Base-by-base conservation (phyloP, 768 basidiomycete species). In the Hypsizygus marmoreus region DNA sequence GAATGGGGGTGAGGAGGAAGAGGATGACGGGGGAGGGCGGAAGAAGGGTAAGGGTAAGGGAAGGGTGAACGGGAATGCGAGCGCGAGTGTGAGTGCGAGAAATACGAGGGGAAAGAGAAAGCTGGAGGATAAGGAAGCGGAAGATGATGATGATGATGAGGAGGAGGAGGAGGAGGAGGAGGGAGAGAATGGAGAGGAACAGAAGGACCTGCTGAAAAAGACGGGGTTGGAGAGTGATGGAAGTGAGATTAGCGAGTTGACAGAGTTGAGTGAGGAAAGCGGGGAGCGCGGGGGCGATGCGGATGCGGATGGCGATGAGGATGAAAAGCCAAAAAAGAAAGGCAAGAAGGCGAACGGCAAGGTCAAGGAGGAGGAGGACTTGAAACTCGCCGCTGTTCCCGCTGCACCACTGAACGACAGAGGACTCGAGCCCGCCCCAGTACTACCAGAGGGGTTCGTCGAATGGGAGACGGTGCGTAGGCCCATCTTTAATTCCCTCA, bases 401-500 rank as follows among this genome's bases (percentile, higher is more conserved):
- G 44, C 41, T 14, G 49, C n/a, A 30, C 45, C 45, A 24, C 14
- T 29, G 19, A 45, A 50, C 17, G 29, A 50, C 23, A 37, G 37
- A 41, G 58, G 59, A 16, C 55, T 49, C 12, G 64, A 58, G 31
- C 48, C 42, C 24, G 38, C 48, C 26, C 58, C 56, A n/a, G 57
- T 52, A 7, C 43, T 67, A 16, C 76, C 75, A 4, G 70, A 71
- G 1, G 77, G 76, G 37, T 89, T 89, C 56, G 63, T 91, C 30
- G 93, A 95, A 65, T 97, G 95, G 94, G 91, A 95, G 71, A 88
- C 88, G 57, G 94, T 92, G 48, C 57, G 82, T 25, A 40, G 8
- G 20, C 28, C 29, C 17, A 6, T 19, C 22, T 14, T 12, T 5
- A 16, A 11, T 20, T 13, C 16, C 3, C 39, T 37, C 23, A 24